Conservation (phyloP, 2,329 filamentous ascomycete species). For the Talaromyces sp. region DNA sequence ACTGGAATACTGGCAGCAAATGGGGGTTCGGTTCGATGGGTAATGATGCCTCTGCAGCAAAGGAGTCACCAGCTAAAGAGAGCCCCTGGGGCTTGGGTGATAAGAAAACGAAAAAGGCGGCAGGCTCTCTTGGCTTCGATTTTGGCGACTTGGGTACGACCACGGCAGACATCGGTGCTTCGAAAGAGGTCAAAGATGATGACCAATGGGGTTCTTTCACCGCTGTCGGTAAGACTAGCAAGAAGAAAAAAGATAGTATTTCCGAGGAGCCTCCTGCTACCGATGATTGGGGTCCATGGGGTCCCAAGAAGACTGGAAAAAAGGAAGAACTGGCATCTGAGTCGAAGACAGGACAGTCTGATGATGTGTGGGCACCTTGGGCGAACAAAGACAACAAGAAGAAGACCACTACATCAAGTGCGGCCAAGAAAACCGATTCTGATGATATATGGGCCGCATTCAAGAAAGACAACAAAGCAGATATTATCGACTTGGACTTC, state of each 20-base stretch:
- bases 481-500: conserved; percentile 32
- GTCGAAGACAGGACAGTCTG: conserved; percentile 13
- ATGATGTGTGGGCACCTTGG: conserved; percentile 21
- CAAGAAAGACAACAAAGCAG: conserved; percentile 29
- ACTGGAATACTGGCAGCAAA: conserved; percentile 53
- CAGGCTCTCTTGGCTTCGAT: conserved; percentile 37
- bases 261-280: conserved; percentile 20
- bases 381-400: conserved; percentile 35
- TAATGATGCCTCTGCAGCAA: conserved; percentile 28
- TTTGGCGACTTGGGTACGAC: conserved; percentile 41
- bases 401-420: conserved; percentile 21
- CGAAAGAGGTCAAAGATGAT: conserved; percentile 34
- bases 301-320: conserved; percentile 17
- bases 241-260: conserved; percentile 46
- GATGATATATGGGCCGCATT: conserved; percentile 27
- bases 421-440: conserved; percentile 20
- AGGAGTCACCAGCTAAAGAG: conserved; percentile 28
- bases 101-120: conserved; percentile 38
- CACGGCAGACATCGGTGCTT: conserved; percentile 42
- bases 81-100: conserved; percentile 40
- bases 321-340: conserved; percentile 11
- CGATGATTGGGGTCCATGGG: conserved; percentile 28
- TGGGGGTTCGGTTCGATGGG: conserved; percentile 44
- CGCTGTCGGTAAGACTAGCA: conserved; percentile 40
- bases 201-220: conserved; percentile 38